phyloP scores from a whole-genome alignment of 331 rosid species.

The Saraca asoca region DNA sequence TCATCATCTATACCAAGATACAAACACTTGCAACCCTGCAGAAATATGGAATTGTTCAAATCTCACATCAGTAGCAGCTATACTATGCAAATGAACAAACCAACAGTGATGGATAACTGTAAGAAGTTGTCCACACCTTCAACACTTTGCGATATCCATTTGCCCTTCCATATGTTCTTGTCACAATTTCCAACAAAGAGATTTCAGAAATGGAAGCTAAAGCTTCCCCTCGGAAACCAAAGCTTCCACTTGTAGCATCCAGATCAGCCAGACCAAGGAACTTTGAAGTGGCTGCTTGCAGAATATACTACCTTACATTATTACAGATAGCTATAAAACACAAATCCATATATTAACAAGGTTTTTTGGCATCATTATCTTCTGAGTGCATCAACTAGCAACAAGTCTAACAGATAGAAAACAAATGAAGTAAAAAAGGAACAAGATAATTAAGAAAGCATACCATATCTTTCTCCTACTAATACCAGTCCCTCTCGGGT shows the following conservation, averaged over 20 bases:
- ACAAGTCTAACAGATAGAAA: constrained; percentile 1
- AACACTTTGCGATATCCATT: constrained; percentile 87
- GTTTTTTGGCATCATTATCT: constrained; percentile 13
- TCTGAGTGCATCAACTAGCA: constrained; percentile 15
- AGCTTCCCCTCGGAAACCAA: constrained; percentile 91
- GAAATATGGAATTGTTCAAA: constrained; percentile 27
- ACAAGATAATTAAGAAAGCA: constrained; percentile 4
- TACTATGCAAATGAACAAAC: constrained; percentile 23
- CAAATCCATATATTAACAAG: constrained; percentile 28
- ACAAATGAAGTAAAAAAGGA: neutral
- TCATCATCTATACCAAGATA: constrained; percentile 79
- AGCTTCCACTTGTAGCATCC: constrained; percentile 51
- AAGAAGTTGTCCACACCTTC: constrained; percentile 56
- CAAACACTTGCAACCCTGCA: constrained; percentile 84
- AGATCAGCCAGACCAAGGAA: constrained; percentile 52
- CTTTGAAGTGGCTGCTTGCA: constrained; percentile 78
- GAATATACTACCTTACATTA: constrained; percentile 25
- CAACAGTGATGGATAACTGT: constrained; percentile 23
- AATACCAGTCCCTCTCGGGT: constrained; percentile 77
- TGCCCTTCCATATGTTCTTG: constrained; percentile 82
- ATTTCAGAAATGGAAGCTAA: constrained; percentile 91
- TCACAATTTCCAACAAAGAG: constrained; percentile 77
- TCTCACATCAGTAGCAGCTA: constrained; percentile 38
- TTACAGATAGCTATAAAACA: constrained; percentile 36
- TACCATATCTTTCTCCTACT: constrained; percentile 91